Evolutionary conservation across 805 yeast species (phyloP).

Genomic region (Candida michaelii): DNA sequence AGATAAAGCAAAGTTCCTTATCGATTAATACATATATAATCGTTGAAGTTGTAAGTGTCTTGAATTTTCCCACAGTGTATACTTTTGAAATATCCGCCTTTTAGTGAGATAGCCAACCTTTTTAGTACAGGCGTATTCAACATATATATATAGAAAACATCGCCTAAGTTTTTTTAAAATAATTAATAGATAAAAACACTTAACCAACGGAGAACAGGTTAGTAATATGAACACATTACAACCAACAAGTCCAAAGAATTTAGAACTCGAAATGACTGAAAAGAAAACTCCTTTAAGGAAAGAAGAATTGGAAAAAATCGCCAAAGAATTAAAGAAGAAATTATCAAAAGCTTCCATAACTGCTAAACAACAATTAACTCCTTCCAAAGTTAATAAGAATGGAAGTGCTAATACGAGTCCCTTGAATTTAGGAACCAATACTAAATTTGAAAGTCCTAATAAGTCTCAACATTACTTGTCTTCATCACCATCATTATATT

Average conservation of each 20-base stretch:
- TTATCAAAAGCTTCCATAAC: slow-evolving; percentile 45
- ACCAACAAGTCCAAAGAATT: slow-evolving; percentile 5
- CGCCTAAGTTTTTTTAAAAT: no score
- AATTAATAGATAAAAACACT: no score
- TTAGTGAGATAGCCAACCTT: no score
- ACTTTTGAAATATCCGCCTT: no score
- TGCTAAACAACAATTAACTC: slow-evolving; percentile 35
- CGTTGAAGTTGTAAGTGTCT: no score
- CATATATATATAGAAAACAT: not conserved
- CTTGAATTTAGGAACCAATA: slow-evolving; percentile 31
- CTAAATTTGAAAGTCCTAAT: slow-evolving; percentile 17
- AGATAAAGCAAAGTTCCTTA: not conserved
- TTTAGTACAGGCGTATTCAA: not conserved
- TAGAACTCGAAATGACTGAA: slow-evolving; percentile 4
- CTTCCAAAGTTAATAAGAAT: slow-evolving; percentile 11
- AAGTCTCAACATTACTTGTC: slow-evolving; percentile 18
- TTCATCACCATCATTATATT: slow-evolving; percentile 32
- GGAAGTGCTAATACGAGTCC: slow-evolving; percentile 19
- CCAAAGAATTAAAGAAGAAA: slow-evolving; percentile 41
- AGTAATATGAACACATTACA: slow-evolving; percentile 2
- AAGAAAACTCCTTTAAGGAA: slow-evolving; percentile 39
- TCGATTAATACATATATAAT: no score
- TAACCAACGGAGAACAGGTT: no score
- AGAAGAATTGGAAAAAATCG: slow-evolving; percentile 46
- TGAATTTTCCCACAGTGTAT: no score